A percentile compares a stretch with the other conserved stretches of the same genome.
phyloP scores from a whole-genome alignment of 352 stramenopile genomes.

The Phytophthora aleatoria region DNA sequence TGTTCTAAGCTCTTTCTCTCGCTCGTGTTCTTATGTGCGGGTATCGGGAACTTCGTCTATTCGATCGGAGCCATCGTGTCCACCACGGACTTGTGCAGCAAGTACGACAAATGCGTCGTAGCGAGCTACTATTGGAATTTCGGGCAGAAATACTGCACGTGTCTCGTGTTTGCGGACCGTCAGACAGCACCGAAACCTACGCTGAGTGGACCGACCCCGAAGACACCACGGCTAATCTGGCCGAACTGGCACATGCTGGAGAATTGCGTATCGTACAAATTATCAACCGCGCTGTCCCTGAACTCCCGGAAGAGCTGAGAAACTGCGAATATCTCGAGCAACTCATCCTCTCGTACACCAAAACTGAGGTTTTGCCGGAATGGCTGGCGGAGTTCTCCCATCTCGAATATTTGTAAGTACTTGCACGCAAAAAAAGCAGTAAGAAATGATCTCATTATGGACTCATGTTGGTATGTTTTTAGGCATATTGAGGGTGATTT shows the following conservation, averaged over 20 bases:
- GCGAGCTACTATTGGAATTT: neutral
- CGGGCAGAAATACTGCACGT: neutral
- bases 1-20: neutral
- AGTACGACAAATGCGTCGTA: neutral
- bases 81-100: neutral
- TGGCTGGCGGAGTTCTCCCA: constrained; percentile 38
- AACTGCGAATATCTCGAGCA: constrained; percentile 42
- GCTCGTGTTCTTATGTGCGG: neutral
- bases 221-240: constrained; percentile 38
- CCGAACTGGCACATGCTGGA: constrained; percentile 33
- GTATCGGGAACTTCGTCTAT: neutral
- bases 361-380: constrained; percentile 32
- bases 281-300: constrained; percentile 47
- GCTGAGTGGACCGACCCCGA: constrained; percentile 47
- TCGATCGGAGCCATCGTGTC: neutral
- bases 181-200: constrained; percentile 33
- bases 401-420: constrained; percentile 47
- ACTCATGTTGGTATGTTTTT: neutral
- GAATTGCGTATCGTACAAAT: constrained; percentile 54
- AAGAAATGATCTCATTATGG: neutral
- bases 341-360: constrained; percentile 48
- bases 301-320: constrained; percentile 38
- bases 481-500: constrained; percentile 43
- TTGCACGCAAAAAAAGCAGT: neutral
- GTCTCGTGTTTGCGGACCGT: constrained; percentile 2